Evolutionary conservation across 495 filamentous ascomycete genomes (phyloP), one percentile per base, ranked within the genome.

Genomic region (Filosporella fistucella): DNA sequence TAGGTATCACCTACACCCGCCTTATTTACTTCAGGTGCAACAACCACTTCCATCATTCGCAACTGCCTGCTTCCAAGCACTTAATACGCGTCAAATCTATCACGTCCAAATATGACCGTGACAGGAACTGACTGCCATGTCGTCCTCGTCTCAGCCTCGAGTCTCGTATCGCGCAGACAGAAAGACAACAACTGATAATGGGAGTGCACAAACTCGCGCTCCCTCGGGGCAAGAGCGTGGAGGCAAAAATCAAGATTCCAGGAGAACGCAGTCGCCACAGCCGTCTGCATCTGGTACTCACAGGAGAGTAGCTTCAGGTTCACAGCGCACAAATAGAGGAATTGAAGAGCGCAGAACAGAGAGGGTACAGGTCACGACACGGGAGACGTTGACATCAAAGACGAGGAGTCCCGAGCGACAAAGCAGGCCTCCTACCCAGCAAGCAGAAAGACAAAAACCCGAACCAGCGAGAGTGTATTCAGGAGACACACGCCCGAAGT

Each of bases 401-500:
- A 75, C 77, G 16, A 75, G 74, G 60, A 89, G 84, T 54, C 80
- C 85, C 6, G 72, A 82, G 42, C 83, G 85, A 62, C 73, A 78
- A 33, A 61, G 75, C 1, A 68, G 62, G 20, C 66, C 69, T 18
- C 49, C 52, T 42, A 47, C 53, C 49, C 45, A 57, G 44, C 36
- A 30, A 12, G 11, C 18, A 29, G 48, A 57, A 16, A 24, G 36
- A n/a, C 48, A 23, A 26, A 52, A 45, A 22, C 41, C 37, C 11
- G 55, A 57, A 18, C 16, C 39, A 13, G 26, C 24, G 13, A 49
- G 44, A 32, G 17, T 43, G 22, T 40, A 57, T 49, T 41, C 54
- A 14, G 38, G 39, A 22, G 58, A 60, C 44, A 24, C 50, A n/a
- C 32, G 43, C 21, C 48, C 57, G 13, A 28, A 42, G 17, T 42